A percentile compares a stretch with the other conserved stretches of the same genome.
phyloP scores from a whole-genome alignment of 768 basidiomycete genomes.

The Termitomyces sp. region DNA sequence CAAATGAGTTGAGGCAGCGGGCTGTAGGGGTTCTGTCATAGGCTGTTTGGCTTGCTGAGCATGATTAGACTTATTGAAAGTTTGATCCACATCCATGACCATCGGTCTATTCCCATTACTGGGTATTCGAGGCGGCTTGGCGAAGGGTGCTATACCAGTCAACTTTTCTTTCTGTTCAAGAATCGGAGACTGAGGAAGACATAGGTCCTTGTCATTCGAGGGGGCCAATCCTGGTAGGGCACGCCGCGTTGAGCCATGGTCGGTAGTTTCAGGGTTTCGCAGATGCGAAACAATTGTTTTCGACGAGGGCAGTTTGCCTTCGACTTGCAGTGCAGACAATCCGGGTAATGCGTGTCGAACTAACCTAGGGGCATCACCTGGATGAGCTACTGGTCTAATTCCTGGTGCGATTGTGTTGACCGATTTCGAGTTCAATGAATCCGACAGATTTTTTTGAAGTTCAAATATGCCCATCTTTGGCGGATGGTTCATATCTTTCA shows the following conservation, averaged over 20 bases:
- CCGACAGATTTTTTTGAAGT: not conserved
- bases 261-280: not conserved
- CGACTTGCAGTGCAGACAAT: not conserved
- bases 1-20: slow-evolving; percentile 9
- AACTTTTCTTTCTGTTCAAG: slow-evolving; percentile 16
- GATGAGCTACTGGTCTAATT: not conserved
- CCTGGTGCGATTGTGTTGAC: not conserved
- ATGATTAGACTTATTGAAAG: slow-evolving; percentile 31
- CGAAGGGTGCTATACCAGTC: slow-evolving; percentile 23
- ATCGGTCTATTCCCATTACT: slow-evolving; percentile 66
- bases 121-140: slow-evolving; percentile 51
- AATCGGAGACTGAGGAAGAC: not conserved
- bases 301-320: not conserved
- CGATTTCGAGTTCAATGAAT: not conserved
- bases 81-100: slow-evolving; percentile 77
- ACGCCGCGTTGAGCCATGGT: not conserved
- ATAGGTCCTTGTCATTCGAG: not conserved
- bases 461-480: not conserved
- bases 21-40: not conserved
- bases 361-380: not conserved
- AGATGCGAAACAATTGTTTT: not conserved
- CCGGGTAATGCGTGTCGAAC: slow-evolving; percentile 10
- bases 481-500: not conserved
- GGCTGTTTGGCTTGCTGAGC: not conserved
- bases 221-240: slow-evolving; percentile 6